Conservation (phyloP, 305 asterid species). For the Striga hermonthica region DNA sequence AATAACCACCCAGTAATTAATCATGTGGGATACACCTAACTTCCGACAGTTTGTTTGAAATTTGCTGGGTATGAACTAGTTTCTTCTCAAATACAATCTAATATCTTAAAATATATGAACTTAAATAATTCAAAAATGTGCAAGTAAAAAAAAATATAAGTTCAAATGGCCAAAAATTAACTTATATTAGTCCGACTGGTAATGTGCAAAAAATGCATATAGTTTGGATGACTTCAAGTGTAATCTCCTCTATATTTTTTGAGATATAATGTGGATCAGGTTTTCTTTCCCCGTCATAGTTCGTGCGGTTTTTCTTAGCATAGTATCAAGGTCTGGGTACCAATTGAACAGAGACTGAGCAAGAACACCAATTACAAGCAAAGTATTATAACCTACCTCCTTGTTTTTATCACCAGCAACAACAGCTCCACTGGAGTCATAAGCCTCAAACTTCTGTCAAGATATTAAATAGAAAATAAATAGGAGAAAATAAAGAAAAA, state of each 20-base stretch:
- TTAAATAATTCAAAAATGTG: not conserved
- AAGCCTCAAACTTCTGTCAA: conserved; percentile 89
- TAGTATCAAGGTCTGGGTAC: too few species aligned
- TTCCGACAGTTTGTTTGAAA: too few species aligned
- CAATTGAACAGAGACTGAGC: conserved; percentile 11
- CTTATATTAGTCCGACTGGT: not conserved
- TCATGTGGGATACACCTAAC: too few species aligned
- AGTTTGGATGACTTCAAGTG: not conserved
- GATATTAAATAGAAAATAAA: conserved; percentile 23
- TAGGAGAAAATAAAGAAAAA: not conserved
- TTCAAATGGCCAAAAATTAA: not conserved
- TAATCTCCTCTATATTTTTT: not conserved
- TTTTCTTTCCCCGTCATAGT: not conserved
- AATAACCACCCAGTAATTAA: too few species aligned
- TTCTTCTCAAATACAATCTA: too few species aligned
- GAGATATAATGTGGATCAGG: not conserved
- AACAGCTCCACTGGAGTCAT: conserved; percentile 66
- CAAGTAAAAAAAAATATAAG: not conserved
- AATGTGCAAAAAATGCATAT: not conserved
- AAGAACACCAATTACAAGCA: conserved; percentile 15
- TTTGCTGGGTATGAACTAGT: too few species aligned
- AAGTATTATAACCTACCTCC: conserved; percentile 57
- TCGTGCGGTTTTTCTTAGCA: not conserved
- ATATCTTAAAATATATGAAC: too few species aligned
- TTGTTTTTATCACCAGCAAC: conserved; percentile 82